A percentile compares a stretch with the other conserved stretches of the same genome.
Conservation (phyloP, 2,329 filamentous ascomycete genomes). For the Madurella fahalii region DNA sequence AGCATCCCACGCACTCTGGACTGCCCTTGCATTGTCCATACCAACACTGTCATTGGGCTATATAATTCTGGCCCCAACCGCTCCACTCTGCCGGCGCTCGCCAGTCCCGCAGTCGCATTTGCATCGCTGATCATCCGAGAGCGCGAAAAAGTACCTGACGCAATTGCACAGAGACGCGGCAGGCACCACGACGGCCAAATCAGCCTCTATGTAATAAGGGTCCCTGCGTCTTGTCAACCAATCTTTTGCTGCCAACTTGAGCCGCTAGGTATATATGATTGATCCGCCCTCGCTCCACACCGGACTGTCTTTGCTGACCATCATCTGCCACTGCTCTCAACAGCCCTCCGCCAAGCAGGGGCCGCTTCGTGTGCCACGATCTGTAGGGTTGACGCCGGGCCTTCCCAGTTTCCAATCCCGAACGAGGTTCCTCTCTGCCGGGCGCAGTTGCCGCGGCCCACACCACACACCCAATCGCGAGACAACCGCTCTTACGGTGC, state of each 20-base stretch:
- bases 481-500: slow-evolving; percentile 3
- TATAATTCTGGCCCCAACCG: background rate
- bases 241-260: background rate
- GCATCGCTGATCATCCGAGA: background rate
- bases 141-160: background rate
- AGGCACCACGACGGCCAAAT: background rate
- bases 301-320: background rate
- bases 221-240: slow-evolving; percentile 9
- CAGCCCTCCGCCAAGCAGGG: background rate
- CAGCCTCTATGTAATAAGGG: slow-evolving; percentile 8
- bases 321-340: background rate
- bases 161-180: background rate
- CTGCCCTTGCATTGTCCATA: no score
- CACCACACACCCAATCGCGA: slow-evolving; percentile 19
- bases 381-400: background rate
- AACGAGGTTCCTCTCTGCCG: slow-evolving; percentile 17
- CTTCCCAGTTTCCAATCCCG: slow-evolving; percentile 8
- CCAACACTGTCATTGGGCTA: background rate
- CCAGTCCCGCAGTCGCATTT: background rate
- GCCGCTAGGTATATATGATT: background rate
- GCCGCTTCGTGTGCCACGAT: background rate
- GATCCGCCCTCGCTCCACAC: background rate
- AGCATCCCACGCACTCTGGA: no score
- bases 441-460: slow-evolving; percentile 20
- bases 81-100: background rate